Evolutionary conservation across 164 flowering plant genomes (phyloP), one percentile per base, ranked within the genome.

Genomic region (Aristolochia californica): DNA sequence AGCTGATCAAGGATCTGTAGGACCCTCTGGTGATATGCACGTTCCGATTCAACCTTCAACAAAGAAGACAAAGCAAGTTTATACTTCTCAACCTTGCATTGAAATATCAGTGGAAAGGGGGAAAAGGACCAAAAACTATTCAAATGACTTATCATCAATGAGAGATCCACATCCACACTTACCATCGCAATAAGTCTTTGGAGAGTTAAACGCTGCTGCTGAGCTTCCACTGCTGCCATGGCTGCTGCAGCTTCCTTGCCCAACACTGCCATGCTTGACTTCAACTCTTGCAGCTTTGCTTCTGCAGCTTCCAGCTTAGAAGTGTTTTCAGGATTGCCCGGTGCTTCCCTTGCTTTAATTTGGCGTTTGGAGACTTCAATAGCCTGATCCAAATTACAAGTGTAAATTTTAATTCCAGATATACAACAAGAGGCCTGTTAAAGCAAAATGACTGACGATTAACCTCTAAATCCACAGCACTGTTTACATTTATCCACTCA

Each of bases 171-270:
- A 24, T 26, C 26, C 10, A 60, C n/a, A 59, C 48, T 60, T 80
- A 88, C 98, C 97, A 87, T 83, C 51, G 97, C 55, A 65, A 88
- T 80, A 48, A 91, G 85, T 45, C 95, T 74, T 56, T 91, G 97
- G 21, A 88, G 84, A 25, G 98, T 91, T 71, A 88, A 66, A 56
- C 95, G 83, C 60, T 88, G 98, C 48, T 91, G 98, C 71, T 91
- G 98, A 53, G 81, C 84, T 78, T 91, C 98, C 45, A 91, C 97
- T 67, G 95, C 91, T 67, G 91, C 76, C 97, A 91, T 88, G 56
- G 98, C 87, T 24, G 97, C 82, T 11, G 80, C 73, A 67, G 98
- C 98, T 78, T 91, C 98, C 76, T 87, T 91, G 52, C 97, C 95
- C 72, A 88, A 70, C 53, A 67, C 72, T 62, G 75, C 75, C 80